Evolutionary conservation across 2,329 filamentous ascomycete species (phyloP), one percentile per base, ranked within the genome.

Genomic region (Cladobotryum mycophilum): DNA sequence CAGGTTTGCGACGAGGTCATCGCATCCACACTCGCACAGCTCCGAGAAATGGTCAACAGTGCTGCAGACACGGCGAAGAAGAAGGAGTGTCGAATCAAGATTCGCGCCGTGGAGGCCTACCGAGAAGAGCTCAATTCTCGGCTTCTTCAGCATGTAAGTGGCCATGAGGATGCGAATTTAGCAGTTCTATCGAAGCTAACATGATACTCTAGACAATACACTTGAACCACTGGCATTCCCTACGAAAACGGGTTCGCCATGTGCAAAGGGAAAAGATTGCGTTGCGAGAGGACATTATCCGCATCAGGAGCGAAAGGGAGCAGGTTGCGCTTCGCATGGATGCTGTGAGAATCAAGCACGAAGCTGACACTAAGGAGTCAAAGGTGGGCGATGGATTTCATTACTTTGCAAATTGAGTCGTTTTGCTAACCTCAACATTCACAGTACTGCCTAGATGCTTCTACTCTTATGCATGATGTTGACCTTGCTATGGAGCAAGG

Each of bases 291-390:
- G 79, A 83, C 33, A 80, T 86, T n/a, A 61, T 84, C 25, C 72
- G 73, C 1, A 71, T 85, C 51, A 75, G 79, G 42, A 70, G 72
- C 18, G 81, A 85, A 65, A 71, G 80, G 47, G 80, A 85, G 58
- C 76, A 84, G 56, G 76, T 85, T 7, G 80, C 77, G 5, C 64
- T 85, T 15, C 76, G 75, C 40, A 84, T 82, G 73, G 82, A 86
- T 55, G 79, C 79, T 7, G 70, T 84, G n/a, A 72, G 82, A 41
- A 74, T 75, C 35, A 76, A 74, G 57, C 81, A 85, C 51, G 80
- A 84, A 54, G 72, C 67, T 3, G 76, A 79, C 25, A 76, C 70
- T 47, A 73, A 72, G 53, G 70, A 76, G 51, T 72, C 76, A 48
- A 66, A 77, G 64, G 80, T 81, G 64, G 55, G 73, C 64, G 40